A percentile compares a stretch with the other conserved stretches of the same genome.
phyloP scores from a whole-genome alignment of 1,139 yeast species.

The Pneumocystis sp. region DNA sequence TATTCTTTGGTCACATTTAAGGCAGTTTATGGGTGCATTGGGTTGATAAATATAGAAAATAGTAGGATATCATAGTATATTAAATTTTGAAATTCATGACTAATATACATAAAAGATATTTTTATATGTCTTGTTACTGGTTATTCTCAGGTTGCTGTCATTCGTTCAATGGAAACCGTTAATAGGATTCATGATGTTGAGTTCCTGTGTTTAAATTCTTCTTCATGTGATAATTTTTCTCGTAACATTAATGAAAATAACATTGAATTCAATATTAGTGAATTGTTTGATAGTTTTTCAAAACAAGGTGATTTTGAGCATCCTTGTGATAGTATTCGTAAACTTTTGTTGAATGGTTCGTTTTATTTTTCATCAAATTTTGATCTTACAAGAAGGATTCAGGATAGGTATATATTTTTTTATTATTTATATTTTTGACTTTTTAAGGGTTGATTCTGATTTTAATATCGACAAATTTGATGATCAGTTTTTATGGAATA shows the following conservation, averaged over 20 bases:
- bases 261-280: slow-evolving; percentile 6
- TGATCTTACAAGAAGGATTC: slow-evolving; percentile 73
- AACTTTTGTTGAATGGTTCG: slow-evolving; percentile 70
- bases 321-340: slow-evolving; percentile 70
- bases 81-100: slow-evolving; percentile 19
- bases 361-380: slow-evolving; percentile 86
- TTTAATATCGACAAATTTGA: slow-evolving; percentile 34
- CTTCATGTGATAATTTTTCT: slow-evolving; percentile 67
- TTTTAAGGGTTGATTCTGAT: slow-evolving; percentile 6
- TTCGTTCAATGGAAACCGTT: slow-evolving; percentile 55
- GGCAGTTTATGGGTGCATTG: slow-evolving; percentile 68
- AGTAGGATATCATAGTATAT: not conserved
- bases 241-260: slow-evolving; percentile 34
- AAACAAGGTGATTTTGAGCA: slow-evolving; percentile 34
- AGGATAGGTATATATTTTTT: slow-evolving; percentile 28
- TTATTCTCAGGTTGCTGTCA: slow-evolving; percentile 56
- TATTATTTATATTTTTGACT: not conserved
- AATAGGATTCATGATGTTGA: slow-evolving; percentile 72
- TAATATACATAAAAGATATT: slow-evolving; percentile 32
- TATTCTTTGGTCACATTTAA: slow-evolving; percentile 34
- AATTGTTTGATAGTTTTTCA: slow-evolving; percentile 7
- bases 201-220: slow-evolving; percentile 56
- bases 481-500: slow-evolving; percentile 92
- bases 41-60: slow-evolving; percentile 40
- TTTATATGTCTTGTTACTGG: slow-evolving; percentile 74